phyloP scores from a whole-genome alignment of 352 stramenopile species.

The Phytophthora macrochlamydospora region DNA sequence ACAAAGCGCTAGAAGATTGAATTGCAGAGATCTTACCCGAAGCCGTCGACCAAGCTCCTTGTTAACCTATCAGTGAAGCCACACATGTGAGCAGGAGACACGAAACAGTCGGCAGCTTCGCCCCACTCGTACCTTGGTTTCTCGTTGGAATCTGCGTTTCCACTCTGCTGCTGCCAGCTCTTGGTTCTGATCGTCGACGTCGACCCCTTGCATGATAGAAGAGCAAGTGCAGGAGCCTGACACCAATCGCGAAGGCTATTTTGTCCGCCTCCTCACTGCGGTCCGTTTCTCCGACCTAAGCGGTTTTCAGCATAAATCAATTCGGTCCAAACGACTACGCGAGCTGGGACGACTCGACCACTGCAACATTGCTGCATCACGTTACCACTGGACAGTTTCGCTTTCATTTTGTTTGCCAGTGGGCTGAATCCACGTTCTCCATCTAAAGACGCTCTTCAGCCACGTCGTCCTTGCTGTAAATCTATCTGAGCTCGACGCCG shows the following conservation, averaged over 20 bases:
- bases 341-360: too few species aligned
- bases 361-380: too few species aligned
- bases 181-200: constrained; percentile 23
- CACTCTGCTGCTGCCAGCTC: constrained; percentile 39
- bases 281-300: constrained; percentile 25
- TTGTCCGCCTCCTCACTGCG: constrained; percentile 30
- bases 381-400: too few species aligned
- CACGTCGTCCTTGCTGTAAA: constrained; percentile 11
- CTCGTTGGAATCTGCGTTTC: constrained; percentile 68
- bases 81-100: constrained; percentile 2
- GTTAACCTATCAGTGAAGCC: constrained; percentile 53
- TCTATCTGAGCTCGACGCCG: constrained; percentile 92
- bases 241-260: constrained; percentile 1
- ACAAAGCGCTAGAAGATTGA: too few species aligned
- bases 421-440: background rate
- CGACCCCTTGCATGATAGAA: background rate
- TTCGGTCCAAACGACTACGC: too few species aligned
- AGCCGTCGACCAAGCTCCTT: constrained; percentile 70
- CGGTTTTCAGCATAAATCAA: background rate
- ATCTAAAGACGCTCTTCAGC: background rate
- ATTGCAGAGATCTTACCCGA: constrained; percentile 35
- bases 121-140: constrained; percentile 55
- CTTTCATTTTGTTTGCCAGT: too few species aligned
- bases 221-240: too few species aligned
- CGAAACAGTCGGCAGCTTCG: background rate